Evolutionary conservation across 495 filamentous ascomycete genomes (phyloP).

Genomic region (Xanthoparmelia taractica): DNA sequence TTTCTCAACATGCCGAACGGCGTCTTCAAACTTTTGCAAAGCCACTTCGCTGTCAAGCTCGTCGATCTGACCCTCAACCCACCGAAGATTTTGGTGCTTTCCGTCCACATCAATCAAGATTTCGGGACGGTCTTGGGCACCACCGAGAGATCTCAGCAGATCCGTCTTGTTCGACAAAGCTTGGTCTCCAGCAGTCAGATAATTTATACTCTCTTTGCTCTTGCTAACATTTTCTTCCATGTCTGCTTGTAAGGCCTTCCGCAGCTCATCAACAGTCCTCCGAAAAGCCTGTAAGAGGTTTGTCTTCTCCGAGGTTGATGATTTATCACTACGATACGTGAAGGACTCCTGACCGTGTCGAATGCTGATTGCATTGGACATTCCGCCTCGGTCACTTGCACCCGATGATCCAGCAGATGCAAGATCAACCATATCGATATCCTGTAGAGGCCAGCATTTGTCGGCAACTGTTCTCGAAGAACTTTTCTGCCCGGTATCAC

Average conservation of each 20-base stretch:
- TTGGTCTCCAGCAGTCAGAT: constrained; percentile 63
- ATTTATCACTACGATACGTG: constrained; percentile 79
- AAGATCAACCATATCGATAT: constrained; percentile 89
- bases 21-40: constrained; percentile 78
- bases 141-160: constrained; percentile 56
- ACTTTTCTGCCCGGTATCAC: constrained; percentile 61
- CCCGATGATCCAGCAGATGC: constrained; percentile 49
- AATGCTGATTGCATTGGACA: constrained; percentile 83
- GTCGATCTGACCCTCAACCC: constrained; percentile 92
- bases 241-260: constrained; percentile 72
- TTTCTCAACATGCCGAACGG: constrained; percentile 73
- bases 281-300: constrained; percentile 78
- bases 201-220: constrained; percentile 71
- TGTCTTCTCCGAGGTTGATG: constrained; percentile 64
- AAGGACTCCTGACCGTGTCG: constrained; percentile 85
- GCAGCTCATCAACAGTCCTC: constrained; percentile 84
- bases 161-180: constrained; percentile 66
- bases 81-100: constrained; percentile 88
- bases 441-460: constrained; percentile 87
- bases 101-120: constrained; percentile 93
- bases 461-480: constrained; percentile 81
- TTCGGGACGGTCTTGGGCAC: constrained; percentile 51
- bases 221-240: constrained; percentile 72
- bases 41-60: constrained; percentile 95
- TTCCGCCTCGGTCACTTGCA: constrained; percentile 50